A percentile compares a stretch with the other conserved stretches of the same genome.
Evolutionary conservation across 1,284 basidiomycete species (phyloP).

Genomic region (Phylloboletellus chloephorus): DNA sequence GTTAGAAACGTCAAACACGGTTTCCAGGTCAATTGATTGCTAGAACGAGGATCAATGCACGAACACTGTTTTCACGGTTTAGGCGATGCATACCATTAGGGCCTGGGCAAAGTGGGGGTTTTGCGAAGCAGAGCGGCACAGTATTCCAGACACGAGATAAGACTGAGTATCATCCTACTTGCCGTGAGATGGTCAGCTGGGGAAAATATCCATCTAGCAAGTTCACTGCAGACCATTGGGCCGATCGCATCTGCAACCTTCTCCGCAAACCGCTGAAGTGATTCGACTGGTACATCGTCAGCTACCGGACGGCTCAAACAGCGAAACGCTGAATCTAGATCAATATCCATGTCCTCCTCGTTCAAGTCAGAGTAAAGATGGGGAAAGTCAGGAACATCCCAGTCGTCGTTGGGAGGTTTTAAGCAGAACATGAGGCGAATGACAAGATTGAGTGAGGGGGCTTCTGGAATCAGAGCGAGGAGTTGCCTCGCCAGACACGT

Average conservation of each 20-base stretch:
- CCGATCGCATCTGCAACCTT: slow-evolving; percentile 48
- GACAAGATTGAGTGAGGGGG: slow-evolving; percentile 56
- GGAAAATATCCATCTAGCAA: slow-evolving; percentile 2
- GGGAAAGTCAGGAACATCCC: slow-evolving; percentile 69
- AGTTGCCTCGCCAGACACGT: slow-evolving; percentile 55
- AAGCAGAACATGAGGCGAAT: slow-evolving; percentile 69
- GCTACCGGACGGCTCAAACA: slow-evolving; percentile 50
- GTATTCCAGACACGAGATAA: slow-evolving; percentile 52
- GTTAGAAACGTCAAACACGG: slow-evolving; percentile 48
- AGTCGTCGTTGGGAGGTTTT: slow-evolving; percentile 68
- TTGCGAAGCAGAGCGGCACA: slow-evolving; percentile 60
- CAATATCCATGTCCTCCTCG: slow-evolving; percentile 43
- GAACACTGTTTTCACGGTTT: not conserved
- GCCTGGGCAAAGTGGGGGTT: slow-evolving; percentile 40
- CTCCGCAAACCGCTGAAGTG: slow-evolving; percentile 47
- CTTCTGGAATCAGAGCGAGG: slow-evolving; percentile 52
- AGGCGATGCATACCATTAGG: slow-evolving; percentile 39
- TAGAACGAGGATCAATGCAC: slow-evolving; percentile 26
- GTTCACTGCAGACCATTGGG: slow-evolving; percentile 42
- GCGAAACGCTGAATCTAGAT: slow-evolving; percentile 49
- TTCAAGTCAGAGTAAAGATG: slow-evolving; percentile 55
- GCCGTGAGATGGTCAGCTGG: slow-evolving; percentile 8
- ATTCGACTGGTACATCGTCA: slow-evolving; percentile 46
- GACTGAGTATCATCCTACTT: slow-evolving; percentile 50
- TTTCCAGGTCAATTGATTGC: slow-evolving; percentile 50